phyloP scores from a whole-genome alignment of 345 rosid genomes.

The Nasturtium officinale region DNA sequence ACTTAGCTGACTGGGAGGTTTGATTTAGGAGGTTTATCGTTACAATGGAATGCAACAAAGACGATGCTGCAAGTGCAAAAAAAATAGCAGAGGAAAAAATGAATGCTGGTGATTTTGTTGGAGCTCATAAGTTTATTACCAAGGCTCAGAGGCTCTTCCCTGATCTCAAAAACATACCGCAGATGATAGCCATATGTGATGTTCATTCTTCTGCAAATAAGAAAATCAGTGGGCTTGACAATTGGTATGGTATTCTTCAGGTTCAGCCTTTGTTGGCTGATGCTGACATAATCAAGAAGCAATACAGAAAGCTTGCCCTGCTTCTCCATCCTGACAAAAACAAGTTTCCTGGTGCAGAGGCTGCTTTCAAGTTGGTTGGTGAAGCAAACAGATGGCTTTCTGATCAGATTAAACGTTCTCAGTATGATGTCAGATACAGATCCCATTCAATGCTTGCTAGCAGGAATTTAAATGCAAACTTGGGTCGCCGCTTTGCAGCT shows the following conservation, averaged over 20 bases:
- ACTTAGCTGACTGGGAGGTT: conserved; percentile 18
- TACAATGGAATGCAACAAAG: conserved; percentile 88
- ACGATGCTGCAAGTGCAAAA: conserved; percentile 77
- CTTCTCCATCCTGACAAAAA: conserved; percentile 93
- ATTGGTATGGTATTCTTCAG: conserved; percentile 89
- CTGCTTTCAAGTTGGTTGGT: conserved; percentile 89
- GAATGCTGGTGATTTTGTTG: conserved; percentile 58
- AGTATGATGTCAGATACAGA: conserved; percentile 59
- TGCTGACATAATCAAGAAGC: conserved; percentile 72
- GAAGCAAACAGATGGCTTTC: conserved; percentile 75
- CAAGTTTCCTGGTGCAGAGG: conserved; percentile 82
- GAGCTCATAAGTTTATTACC: conserved; percentile 54
- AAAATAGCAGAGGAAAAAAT: conserved; percentile 66
- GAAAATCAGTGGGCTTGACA: conserved; percentile 58
- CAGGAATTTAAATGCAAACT: conserved; percentile 48
- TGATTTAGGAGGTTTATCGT: conserved; percentile 3
- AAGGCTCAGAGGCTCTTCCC: conserved; percentile 73
- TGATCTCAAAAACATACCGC: conserved; percentile 58
- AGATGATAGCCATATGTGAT: conserved; percentile 67
- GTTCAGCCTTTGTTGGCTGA: conserved; percentile 57
- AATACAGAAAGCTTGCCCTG: conserved; percentile 77
- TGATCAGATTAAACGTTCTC: conserved; percentile 55
- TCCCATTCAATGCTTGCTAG: conserved; percentile 29
- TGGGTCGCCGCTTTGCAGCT: conserved; percentile 37
- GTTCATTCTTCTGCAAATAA: conserved; percentile 69